Evolutionary conservation across 2,329 filamentous ascomycete genomes (phyloP).

Genomic region (Akanthomyces uredinophilus): DNA sequence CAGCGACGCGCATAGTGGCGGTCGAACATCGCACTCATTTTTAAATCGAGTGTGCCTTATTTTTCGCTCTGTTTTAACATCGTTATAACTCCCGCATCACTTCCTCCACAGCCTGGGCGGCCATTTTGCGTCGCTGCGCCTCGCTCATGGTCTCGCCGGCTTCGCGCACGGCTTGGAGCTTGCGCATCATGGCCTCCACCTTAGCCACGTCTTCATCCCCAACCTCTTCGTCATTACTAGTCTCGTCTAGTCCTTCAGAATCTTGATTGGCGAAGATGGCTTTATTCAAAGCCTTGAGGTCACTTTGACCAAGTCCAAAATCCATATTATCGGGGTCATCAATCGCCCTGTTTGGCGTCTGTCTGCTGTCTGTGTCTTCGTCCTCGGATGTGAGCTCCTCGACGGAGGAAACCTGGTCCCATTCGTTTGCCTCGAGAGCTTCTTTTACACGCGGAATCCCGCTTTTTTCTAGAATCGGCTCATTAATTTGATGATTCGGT

Average conservation of each 20-base stretch:
- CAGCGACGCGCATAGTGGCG: background rate
- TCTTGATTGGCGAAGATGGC: conserved; percentile 43
- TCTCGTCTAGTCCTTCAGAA: background rate
- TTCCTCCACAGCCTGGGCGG: conserved; percentile 56
- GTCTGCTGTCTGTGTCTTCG: conserved; percentile 28
- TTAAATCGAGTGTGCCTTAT: background rate
- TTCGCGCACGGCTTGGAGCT: conserved; percentile 56
- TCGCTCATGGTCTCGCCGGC: conserved; percentile 55
- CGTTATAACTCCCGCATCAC: conserved; percentile 55
- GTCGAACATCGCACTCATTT: background rate
- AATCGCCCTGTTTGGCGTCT: conserved; percentile 24
- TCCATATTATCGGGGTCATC: conserved; percentile 46
- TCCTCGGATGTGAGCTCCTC: conserved; percentile 24
- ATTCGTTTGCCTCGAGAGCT: conserved; percentile 62
- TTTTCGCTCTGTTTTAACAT: conserved; percentile 1
- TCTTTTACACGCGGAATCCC: conserved; percentile 56
- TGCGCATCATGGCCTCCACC: conserved; percentile 59
- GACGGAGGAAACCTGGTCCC: conserved; percentile 37
- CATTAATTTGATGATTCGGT: background rate
- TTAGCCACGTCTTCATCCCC: conserved; percentile 51
- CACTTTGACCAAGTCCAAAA: conserved; percentile 47
- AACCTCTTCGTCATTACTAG: conserved; percentile 31
- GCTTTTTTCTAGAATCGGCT: conserved; percentile 42
- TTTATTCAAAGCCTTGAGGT: conserved; percentile 47
- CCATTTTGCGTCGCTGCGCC: conserved; percentile 55